A percentile compares a stretch with the other conserved stretches of the same genome.
These are phyloP conservation scores for Ilyonectria robusta DNA, from an alignment of 2,329 filamentous ascomycete genomes.

Conservation along the genomic window DNA sequence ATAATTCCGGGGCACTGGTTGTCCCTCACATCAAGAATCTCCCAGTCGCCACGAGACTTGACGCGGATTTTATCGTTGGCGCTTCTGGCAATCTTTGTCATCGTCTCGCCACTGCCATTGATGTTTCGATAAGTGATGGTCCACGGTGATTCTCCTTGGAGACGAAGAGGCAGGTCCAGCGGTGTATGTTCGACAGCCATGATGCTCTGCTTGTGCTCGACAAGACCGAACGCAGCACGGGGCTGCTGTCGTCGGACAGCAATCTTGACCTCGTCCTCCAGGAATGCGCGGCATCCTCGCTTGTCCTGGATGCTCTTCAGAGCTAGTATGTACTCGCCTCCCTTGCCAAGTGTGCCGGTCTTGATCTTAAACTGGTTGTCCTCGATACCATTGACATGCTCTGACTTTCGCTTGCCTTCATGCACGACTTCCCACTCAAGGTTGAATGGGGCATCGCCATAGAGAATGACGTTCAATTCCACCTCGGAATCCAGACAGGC, in stretches of 20 bases:
- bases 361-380: conserved; percentile 77
- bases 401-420: conserved; percentile 84
- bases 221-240: conserved; percentile 85
- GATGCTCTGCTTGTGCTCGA: conserved; percentile 84
- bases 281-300: conserved; percentile 86
- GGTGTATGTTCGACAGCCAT: conserved; percentile 82
- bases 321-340: conserved; percentile 91
- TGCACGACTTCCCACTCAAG: conserved; percentile 95
- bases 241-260: conserved; percentile 90
- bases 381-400: conserved; percentile 75
- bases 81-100: conserved; percentile 64
- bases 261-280: conserved; percentile 89
- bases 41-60: conserved; percentile 79
- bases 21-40: conserved; percentile 84
- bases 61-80: conserved; percentile 80
- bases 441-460: conserved; percentile 88
- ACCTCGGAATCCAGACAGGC: conserved; percentile 89
- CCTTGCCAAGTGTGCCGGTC: conserved; percentile 81
- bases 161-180: conserved; percentile 83
- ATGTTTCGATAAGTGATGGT: conserved; percentile 81
- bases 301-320: conserved; percentile 89
- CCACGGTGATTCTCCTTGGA: conserved; percentile 91
- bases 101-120: conserved; percentile 63
- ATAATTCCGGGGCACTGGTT: conserved; percentile 85
- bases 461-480: conserved; percentile 79